Percentiles rank a stretch among this genome's conserved stretches.
Conservation (phyloP, 2,329 filamentous ascomycete species). For the Zarea fungicola region DNA sequence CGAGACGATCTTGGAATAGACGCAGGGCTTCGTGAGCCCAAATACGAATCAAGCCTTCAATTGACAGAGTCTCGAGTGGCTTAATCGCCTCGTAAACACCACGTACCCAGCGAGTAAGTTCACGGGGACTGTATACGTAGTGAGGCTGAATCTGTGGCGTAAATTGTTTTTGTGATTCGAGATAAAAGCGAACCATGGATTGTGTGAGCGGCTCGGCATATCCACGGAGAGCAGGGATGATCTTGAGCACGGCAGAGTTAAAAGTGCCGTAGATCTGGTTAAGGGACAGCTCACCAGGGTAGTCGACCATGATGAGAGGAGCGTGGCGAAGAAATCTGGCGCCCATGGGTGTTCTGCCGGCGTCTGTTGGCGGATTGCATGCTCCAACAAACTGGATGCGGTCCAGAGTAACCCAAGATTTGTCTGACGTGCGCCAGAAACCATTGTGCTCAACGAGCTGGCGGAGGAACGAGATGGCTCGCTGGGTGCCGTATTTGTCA, state of each 20-base stretch:
- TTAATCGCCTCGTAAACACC: slow-evolving; percentile 96
- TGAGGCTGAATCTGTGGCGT: slow-evolving; percentile 96
- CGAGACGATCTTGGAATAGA: slow-evolving; percentile 94
- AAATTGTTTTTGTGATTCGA: slow-evolving; percentile 90
- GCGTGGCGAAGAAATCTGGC: slow-evolving; percentile 92
- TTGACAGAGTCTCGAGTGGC: slow-evolving; percentile 77
- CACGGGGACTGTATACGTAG: slow-evolving; percentile 98
- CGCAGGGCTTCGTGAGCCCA: slow-evolving; percentile 97
- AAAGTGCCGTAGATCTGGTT: slow-evolving; percentile 98
- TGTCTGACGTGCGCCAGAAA: slow-evolving; percentile 97
- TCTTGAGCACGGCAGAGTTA: slow-evolving; percentile 93
- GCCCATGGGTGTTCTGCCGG: slow-evolving; percentile 90
- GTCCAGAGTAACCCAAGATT: slow-evolving; percentile 95
- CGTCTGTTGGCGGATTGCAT: slow-evolving; percentile 96
- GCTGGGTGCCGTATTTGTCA: slow-evolving; percentile 95
- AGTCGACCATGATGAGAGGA: slow-evolving; percentile 99
- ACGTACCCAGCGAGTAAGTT: slow-evolving; percentile 94
- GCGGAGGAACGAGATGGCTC: slow-evolving; percentile 93
- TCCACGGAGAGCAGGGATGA: slow-evolving; percentile 88
- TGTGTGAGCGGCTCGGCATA: slow-evolving; percentile 92
- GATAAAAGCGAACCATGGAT: slow-evolving; percentile 95
- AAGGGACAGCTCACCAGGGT: slow-evolving; percentile 90
- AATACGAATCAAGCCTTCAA: slow-evolving; percentile 91
- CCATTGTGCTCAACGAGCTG: slow-evolving; percentile 98
- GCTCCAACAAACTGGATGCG: slow-evolving; percentile 98